phyloP scores from a whole-genome alignment of 352 stramenopile genomes.

The Thraustotheca clavata region DNA sequence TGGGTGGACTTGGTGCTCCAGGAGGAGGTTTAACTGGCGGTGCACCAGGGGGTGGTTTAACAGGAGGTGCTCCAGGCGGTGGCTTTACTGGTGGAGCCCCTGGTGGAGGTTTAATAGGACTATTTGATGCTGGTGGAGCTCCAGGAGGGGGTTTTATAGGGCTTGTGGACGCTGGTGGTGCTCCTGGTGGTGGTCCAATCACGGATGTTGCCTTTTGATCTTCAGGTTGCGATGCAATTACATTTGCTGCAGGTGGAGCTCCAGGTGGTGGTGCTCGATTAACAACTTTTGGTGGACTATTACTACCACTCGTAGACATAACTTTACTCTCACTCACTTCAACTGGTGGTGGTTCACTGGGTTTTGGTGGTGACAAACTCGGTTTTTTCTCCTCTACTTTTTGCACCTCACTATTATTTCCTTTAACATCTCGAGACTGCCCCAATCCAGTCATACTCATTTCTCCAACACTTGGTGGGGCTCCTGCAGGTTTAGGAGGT shows the following conservation, averaged over 20 bases:
- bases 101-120: conserved; percentile 20
- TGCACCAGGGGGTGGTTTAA: conserved; percentile 23
- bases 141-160: conserved; percentile 14
- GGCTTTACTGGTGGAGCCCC: conserved; percentile 21
- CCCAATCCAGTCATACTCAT: no score
- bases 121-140: not conserved
- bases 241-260: conserved; percentile 23
- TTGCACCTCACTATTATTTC: no score
- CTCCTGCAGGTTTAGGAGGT: conserved; percentile 4
- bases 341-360: not conserved
- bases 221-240: not conserved
- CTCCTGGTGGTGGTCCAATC: conserved; percentile 19
- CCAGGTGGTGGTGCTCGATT: conserved; percentile 28
- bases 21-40: conserved; percentile 21
- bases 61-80: conserved; percentile 21
- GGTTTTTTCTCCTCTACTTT: no score
- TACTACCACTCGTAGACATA: no score
- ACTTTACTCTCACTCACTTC: no score
- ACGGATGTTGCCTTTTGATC: not conserved
- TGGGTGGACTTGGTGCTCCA: conserved; percentile 3
- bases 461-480: no score
- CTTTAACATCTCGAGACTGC: no score
- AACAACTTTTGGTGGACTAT: not conserved
- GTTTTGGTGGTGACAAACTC: not conserved
- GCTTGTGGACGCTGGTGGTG: not conserved